Base-by-base conservation (phyloP, 345 rosid species). In the Geranium brycei region DNA sequence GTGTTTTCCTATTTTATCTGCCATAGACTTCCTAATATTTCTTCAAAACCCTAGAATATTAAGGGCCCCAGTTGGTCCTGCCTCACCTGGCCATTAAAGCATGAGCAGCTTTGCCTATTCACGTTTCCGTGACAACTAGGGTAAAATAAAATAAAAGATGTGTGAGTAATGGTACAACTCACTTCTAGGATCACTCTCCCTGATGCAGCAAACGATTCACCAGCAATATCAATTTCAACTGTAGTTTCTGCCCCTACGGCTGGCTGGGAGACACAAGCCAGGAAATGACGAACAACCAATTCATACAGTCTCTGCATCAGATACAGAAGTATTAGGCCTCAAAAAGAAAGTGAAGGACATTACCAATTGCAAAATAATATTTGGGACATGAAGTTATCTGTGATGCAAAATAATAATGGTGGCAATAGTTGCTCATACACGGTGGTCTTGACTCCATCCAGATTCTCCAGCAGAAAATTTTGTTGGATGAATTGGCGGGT, bases 401-500 rank as follows among this genome's bases (percentile, higher is more conserved):
- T 7, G 55, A 61, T 6, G 19, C 41, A 31, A 35, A 18, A 41
- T 7, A 19, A 58, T 38, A 31, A 19, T 23, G 17, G 58, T 47
- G 15, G 53, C 18, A 58, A 57, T 28, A 68, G 58, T 41, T 64
- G 47, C 41, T 72, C 89, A 77, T 74, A 88, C 97, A 67, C 68
- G 85, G 76, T 93, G 99, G 71, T 93, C 97, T 73, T 82, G 87
- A 62, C 85, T 93, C 99, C 97, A 93, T 60, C 78, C 59, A 65
- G 68, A 73, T 77, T 92, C 96, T 62, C 99, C 99, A 59, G 82
- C 56, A 58, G 97, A 92, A 83, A 80, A 92, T 68, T 89, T 92
- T 62, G 99, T 89, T 5, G 99, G 99, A 66, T 92, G 99, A 66
- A 92, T 92, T 63, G 99, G 99, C 63, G 99, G 99, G 70, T 92